Evolutionary conservation across 768 basidiomycete genomes (phyloP), one percentile per base, ranked within the genome.

Genomic region (Mycena polygramma): DNA sequence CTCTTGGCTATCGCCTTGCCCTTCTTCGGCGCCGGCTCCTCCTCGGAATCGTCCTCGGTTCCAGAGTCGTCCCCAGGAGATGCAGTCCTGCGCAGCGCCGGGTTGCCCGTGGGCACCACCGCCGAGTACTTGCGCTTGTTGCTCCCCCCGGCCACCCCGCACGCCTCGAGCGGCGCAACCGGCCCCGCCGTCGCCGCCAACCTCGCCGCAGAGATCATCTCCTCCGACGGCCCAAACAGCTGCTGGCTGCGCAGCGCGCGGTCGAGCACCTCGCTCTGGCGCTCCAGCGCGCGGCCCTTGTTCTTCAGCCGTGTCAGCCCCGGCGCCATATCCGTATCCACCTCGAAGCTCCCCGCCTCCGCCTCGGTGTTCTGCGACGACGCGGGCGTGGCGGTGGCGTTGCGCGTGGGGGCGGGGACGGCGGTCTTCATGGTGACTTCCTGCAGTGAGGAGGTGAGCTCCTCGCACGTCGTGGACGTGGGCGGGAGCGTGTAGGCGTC

Each of bases 221-320:
- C 89, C 77, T 79, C 82, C 37, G 88, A 85, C 17, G 89, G 89
- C 67, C 87, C 84, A 0, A 82, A 83, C 19, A 89, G 80, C 35
- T 69, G 59, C 19, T 75, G 72, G 4, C 79, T 77, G 58, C 87
- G 85, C 7, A 82, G 84, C 26, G 87, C 87, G 48, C 84, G 78
- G 2, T 83, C 80, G 2, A 88, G 73, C 0, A 88, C 81, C 45
- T 85, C 79, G 69, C 85, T 85, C 3, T 85, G 84, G 19, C 88
- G 83, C 69, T 85, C 86, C 20, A 87, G 81, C 20, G 43, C 77
- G 73, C 53, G 57, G 48, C 39, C 57, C 49, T 43, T 69, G 68
- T 62, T 78, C 76, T 22, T 73, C 66, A 41, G 51, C 63, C 54
- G 74, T 22, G 58, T 69, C 69, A 57, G 51, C 76, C 7, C 69